phyloP scores from a whole-genome alignment of 2,329 filamentous ascomycete species.

The Hypoxylon rubiginosum region DNA sequence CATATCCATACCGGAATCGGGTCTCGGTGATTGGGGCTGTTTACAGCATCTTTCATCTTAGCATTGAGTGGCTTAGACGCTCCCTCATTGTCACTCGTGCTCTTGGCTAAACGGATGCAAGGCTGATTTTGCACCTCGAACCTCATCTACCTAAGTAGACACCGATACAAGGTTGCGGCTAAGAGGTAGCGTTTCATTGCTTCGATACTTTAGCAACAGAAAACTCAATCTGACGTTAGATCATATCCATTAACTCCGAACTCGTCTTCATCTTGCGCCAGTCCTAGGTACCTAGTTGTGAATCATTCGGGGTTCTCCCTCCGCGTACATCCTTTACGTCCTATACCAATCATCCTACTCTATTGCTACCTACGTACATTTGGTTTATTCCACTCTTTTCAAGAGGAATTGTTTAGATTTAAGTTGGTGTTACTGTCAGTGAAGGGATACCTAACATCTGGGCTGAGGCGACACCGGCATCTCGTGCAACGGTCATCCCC shows the following conservation, averaged over 20 bases:
- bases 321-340: neutral
- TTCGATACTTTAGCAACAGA: neutral
- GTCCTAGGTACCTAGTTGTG: neutral
- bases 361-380: neutral
- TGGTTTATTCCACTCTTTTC: neutral
- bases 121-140: slow-evolving; percentile 29
- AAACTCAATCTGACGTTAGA: neutral
- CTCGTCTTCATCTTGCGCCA: slow-evolving; percentile 7
- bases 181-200: neutral
- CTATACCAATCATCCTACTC: neutral
- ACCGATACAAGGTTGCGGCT: slow-evolving; percentile 26
- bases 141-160: neutral
- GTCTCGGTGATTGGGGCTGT: slow-evolving; percentile 19
- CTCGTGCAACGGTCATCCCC: too few relatives aligned
- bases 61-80: slow-evolving; percentile 11
- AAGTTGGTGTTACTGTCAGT: too few relatives aligned
- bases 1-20: slow-evolving; percentile 13
- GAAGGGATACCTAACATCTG: neutral
- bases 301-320: neutral
- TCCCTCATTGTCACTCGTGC: neutral
- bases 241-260: neutral
- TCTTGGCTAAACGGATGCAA: slow-evolving; percentile 12
- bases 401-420: neutral
- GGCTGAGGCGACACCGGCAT: neutral
- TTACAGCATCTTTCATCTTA: neutral